phyloP scores from a whole-genome alignment of 2,329 filamentous ascomycete genomes.

The Xylariomycetidae sp. region DNA sequence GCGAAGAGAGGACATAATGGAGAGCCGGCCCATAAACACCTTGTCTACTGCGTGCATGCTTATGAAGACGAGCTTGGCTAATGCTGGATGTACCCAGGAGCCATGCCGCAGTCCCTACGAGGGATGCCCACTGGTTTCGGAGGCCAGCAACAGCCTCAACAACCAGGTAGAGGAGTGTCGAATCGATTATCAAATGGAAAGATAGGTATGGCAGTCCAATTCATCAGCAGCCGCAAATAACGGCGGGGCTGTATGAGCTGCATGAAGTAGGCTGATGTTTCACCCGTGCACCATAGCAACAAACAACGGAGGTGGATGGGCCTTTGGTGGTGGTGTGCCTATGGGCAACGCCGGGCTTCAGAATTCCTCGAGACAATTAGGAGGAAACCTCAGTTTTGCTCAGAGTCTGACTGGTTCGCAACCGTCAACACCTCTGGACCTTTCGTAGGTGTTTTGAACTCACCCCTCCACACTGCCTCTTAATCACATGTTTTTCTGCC shows the following conservation, averaged over 20 bases:
- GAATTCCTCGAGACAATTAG: slow-evolving; percentile 49
- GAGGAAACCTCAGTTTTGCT: slow-evolving; percentile 60
- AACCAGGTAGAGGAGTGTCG: slow-evolving; percentile 48
- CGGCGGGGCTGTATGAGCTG: no score
- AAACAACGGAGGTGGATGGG: slow-evolving; percentile 54
- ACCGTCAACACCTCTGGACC: slow-evolving; percentile 56
- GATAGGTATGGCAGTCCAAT: slow-evolving; percentile 46
- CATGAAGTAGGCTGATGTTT: slow-evolving; percentile 23
- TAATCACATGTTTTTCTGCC: no score
- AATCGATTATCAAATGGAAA: slow-evolving; percentile 62
- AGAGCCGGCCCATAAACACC: no score
- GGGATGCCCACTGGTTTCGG: slow-evolving; percentile 58
- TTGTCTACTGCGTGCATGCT: no score
- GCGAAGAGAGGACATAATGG: no score
- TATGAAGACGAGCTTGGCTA: slow-evolving; percentile 25
- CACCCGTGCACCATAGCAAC: slow-evolving; percentile 26
- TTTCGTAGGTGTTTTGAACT: slow-evolving; percentile 59
- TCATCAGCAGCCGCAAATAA: neutral
- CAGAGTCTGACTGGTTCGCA: slow-evolving; percentile 62
- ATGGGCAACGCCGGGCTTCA: slow-evolving; percentile 54
- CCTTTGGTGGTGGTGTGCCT: slow-evolving; percentile 57
- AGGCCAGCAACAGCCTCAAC: slow-evolving; percentile 55
- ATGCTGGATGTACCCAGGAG: slow-evolving; percentile 38
- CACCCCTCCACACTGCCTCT: no score
- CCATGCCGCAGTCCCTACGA: slow-evolving; percentile 58